phyloP scores from a whole-genome alignment of 441 rosid species.

The Jatropha podagrica region DNA sequence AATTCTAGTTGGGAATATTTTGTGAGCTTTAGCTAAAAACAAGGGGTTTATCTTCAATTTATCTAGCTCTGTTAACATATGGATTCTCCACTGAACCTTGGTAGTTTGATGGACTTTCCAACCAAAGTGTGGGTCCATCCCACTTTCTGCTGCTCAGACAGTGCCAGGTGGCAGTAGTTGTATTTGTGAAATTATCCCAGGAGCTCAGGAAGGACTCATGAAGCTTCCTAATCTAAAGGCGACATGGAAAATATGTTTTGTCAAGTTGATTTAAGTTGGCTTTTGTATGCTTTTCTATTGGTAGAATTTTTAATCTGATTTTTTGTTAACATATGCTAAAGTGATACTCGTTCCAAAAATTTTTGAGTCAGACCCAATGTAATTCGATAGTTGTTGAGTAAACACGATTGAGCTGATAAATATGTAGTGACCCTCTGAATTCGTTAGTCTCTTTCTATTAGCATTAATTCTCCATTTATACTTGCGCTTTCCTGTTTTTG shows the following conservation, averaged over 20 bases:
- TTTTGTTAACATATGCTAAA: constrained; percentile 17
- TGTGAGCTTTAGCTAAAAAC: constrained; percentile 26
- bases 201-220: constrained; percentile 33
- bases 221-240: constrained; percentile 29
- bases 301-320: not conserved
- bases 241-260: constrained; percentile 14
- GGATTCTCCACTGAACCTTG: constrained; percentile 38
- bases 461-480: not conserved
- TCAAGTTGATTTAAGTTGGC: constrained; percentile 9
- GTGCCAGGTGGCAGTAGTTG: constrained; percentile 38
- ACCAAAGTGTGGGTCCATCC: constrained; percentile 38
- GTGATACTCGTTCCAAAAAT: constrained; percentile 19
- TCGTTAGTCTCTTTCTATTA: constrained; percentile 2
- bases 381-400: constrained; percentile 6
- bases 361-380: constrained; percentile 41
- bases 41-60: constrained; percentile 20
- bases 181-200: constrained; percentile 33
- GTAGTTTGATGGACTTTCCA: constrained; percentile 35
- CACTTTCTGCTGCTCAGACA: constrained; percentile 38
- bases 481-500: not conserved
- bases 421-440: not conserved
- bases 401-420: constrained; percentile 1
- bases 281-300: constrained; percentile 14
- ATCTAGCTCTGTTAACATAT: constrained; percentile 19
- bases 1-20: constrained; percentile 41